Evolutionary conservation across 1,139 yeast species (phyloP).

Genomic region (Pichia sp.): DNA sequence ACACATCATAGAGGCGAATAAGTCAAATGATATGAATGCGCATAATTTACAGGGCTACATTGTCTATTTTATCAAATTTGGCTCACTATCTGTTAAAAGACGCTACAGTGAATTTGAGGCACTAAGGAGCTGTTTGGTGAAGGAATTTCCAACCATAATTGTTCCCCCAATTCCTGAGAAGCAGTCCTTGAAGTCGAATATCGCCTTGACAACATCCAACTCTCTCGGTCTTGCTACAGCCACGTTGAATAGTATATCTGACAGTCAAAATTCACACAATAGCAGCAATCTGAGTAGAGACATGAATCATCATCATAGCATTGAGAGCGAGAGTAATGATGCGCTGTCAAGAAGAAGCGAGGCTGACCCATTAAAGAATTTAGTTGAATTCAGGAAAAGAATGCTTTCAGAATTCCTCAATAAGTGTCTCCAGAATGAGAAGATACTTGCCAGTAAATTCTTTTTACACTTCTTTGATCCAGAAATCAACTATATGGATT

Average conservation of each 20-base stretch:
- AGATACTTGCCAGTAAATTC: conserved; percentile 51
- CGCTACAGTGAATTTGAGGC: conserved; percentile 91
- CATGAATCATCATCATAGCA: no score
- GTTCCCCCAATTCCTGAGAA: conserved; percentile 97
- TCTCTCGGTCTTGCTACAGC: conserved; percentile 16
- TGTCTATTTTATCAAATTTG: conserved; percentile 67
- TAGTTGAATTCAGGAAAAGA: conserved; percentile 63
- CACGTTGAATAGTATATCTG: conserved; percentile 1
- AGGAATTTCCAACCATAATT: conserved; percentile 72
- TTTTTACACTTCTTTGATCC: conserved; percentile 81
- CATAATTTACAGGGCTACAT: conserved; percentile 45
- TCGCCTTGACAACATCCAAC: conserved; percentile 24
- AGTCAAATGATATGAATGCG: conserved; percentile 65
- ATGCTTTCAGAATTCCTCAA: conserved; percentile 72
- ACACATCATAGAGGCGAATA: conserved; percentile 69
- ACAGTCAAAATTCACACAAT: not conserved
- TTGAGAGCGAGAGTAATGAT: not conserved
- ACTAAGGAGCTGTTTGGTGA: conserved; percentile 59
- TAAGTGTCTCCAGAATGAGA: conserved; percentile 56
- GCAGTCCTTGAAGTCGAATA: conserved; percentile 41
- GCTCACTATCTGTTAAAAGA: conserved; percentile 63
- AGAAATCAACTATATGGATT: conserved; percentile 59
- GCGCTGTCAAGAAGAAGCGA: not conserved
- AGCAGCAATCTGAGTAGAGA: not conserved
- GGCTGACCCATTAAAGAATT: conserved; percentile 19